Conservation (phyloP, 306 rosid species). For the Trichosanthes cucumerina region DNA sequence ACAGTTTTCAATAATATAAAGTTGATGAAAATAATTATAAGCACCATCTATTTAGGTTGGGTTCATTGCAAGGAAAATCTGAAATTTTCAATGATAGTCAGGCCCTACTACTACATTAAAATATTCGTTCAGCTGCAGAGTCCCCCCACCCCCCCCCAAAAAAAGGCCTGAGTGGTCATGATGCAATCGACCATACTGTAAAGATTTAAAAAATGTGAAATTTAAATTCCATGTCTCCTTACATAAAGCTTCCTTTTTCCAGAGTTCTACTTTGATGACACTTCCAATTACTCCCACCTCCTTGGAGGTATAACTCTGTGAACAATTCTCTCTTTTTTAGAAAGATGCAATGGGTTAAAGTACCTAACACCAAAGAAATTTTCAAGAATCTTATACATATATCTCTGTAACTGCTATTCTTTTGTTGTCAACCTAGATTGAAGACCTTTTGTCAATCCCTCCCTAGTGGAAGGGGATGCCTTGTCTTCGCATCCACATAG, state of each 20-base stretch:
- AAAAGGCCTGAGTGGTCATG: background rate
- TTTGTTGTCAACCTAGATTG: background rate
- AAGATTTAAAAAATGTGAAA: background rate
- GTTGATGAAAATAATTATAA: background rate
- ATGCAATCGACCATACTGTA: background rate
- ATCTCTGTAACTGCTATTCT: background rate
- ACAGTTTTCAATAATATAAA: background rate
- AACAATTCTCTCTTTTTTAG: background rate
- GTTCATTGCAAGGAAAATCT: background rate
- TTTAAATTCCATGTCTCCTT: background rate
- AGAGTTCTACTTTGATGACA: conserved; percentile 20
- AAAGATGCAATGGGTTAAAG: background rate
- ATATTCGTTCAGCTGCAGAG: background rate
- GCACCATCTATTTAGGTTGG: background rate
- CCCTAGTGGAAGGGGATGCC: background rate
- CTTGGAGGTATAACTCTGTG: conserved; percentile 59
- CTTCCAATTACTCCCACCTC: conserved; percentile 65
- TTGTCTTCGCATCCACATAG: background rate
- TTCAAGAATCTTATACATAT: background rate
- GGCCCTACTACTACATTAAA: background rate
- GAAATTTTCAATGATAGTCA: background rate
- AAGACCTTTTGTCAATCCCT: background rate
- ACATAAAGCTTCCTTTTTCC: background rate
- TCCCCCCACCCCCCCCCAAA: background rate
- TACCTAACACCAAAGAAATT: background rate